Conservation (phyloP, 139 green algal genomes). For the Ettlia oleoabundans region DNA sequence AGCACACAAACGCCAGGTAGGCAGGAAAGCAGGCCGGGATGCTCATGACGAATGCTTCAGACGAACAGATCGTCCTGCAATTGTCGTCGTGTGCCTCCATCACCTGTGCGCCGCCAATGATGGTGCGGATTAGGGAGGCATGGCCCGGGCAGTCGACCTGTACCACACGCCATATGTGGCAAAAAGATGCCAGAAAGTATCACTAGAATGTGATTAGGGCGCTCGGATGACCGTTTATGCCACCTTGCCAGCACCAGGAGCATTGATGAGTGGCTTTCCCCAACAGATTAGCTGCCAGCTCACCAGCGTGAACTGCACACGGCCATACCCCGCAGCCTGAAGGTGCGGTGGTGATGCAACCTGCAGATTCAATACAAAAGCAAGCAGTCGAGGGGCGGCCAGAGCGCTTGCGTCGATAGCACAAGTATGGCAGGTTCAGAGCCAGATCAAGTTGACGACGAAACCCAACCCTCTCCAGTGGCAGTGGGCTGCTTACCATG, state of each 20-base stretch:
- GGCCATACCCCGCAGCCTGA: conserved; percentile 13
- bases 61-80: neutral
- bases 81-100: neutral
- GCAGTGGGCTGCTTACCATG: conserved; percentile 51
- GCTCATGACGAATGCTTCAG: too few relatives aligned
- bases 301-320: conserved; percentile 94
- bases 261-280: too few relatives aligned
- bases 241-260: too few relatives aligned
- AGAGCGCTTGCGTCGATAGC: too few relatives aligned
- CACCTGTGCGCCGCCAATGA: conserved; percentile 85
- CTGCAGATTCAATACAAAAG: conserved; percentile 5
- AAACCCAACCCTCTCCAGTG: too few relatives aligned
- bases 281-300: too few relatives aligned
- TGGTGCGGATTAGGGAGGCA: conserved; percentile 94
- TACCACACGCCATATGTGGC: too few relatives aligned
- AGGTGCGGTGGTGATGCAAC: conserved; percentile 17
- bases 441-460: too few relatives aligned
- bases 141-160: conserved; percentile 99
- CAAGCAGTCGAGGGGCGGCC: neutral
- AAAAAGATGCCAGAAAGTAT: too few relatives aligned
- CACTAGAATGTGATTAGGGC: too few relatives aligned
- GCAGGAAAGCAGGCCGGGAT: neutral
- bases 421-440: too few relatives aligned
- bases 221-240: too few relatives aligned
- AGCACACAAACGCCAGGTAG: neutral